phyloP scores from a whole-genome alignment of 2,329 filamentous ascomycete genomes.

The Paecilomyces dactylethromorphus region DNA sequence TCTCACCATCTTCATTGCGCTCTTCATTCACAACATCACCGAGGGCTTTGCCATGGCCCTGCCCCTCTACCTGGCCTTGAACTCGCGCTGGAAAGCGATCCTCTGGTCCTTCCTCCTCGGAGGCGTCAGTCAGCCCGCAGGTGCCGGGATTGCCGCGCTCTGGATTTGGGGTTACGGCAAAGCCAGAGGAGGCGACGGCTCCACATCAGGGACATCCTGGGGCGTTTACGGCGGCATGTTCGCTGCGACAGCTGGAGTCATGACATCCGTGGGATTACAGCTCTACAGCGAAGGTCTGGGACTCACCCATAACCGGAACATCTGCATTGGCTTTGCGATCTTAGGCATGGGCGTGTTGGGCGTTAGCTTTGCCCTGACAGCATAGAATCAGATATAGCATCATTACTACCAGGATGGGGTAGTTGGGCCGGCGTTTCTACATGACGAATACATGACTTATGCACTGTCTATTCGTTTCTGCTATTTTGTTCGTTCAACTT shows the following conservation, averaged over 20 bases:
- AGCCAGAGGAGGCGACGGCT: constrained; percentile 35
- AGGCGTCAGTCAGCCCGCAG: constrained; percentile 78
- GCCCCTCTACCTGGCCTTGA: constrained; percentile 84
- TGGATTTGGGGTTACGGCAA: constrained; percentile 71
- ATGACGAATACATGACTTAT: constrained; percentile 4
- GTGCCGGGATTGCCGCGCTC: constrained; percentile 73
- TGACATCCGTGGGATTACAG: constrained; percentile 87
- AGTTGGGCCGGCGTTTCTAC: constrained; percentile 4
- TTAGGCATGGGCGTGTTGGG: constrained; percentile 77
- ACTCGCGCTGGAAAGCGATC: constrained; percentile 74
- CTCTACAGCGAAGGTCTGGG: constrained; percentile 81
- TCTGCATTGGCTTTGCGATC: constrained; percentile 33
- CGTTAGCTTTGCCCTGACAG: constrained; percentile 76
- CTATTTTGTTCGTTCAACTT: constrained; percentile 2
- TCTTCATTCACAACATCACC: constrained; percentile 97
- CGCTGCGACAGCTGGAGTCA: constrained; percentile 83
- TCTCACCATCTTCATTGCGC: constrained; percentile 85
- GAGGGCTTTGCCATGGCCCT: constrained; percentile 94
- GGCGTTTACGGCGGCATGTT: constrained; percentile 62
- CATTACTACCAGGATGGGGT: neutral
- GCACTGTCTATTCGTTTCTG: neutral
- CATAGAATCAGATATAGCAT: constrained; percentile 22
- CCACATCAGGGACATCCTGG: constrained; percentile 40
- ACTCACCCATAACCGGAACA: constrained; percentile 50
- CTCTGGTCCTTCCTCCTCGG: constrained; percentile 77